Conservation (phyloP, 2,329 filamentous ascomycete species). For the Phoma sp. region DNA sequence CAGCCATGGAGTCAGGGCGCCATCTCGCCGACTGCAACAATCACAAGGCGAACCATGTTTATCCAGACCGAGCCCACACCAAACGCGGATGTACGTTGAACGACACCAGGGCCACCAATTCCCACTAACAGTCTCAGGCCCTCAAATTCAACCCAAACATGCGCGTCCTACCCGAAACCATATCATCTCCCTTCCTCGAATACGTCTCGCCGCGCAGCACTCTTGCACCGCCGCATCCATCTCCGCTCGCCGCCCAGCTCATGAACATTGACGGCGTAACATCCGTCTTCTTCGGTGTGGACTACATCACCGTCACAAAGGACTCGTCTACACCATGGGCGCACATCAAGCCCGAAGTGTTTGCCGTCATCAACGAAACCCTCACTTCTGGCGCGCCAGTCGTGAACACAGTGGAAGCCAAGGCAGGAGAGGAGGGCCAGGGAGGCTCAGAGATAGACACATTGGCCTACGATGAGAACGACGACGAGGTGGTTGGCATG, state of each 20-base stretch:
- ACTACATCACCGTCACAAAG: conserved; percentile 98
- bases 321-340: conserved; percentile 87
- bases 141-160: conserved; percentile 96
- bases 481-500: conserved; percentile 95
- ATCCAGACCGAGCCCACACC: conserved; percentile 97
- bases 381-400: conserved; percentile 83
- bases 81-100: conserved; percentile 75
- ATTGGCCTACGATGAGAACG: conserved; percentile 84
- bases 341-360: conserved; percentile 93
- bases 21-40: conserved; percentile 15
- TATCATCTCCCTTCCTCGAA: conserved; percentile 83
- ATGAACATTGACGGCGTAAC: conserved; percentile 96
- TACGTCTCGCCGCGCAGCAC: conserved; percentile 90
- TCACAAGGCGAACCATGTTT: conserved; percentile 76
- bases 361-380: conserved; percentile 91
- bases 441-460: conserved; percentile 67
- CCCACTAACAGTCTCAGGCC: conserved; percentile 52
- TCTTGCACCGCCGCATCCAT: conserved; percentile 85
- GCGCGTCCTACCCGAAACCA: conserved; percentile 75
- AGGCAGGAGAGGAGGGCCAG: conserved; percentile 58
- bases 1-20: conserved; percentile 32
- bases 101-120: background rate
- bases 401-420: conserved; percentile 73
- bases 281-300: conserved; percentile 88
- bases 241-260: conserved; percentile 85